phyloP scores from a whole-genome alignment of 148 eudicot genomes.

The Hydrangea macrophylla region DNA sequence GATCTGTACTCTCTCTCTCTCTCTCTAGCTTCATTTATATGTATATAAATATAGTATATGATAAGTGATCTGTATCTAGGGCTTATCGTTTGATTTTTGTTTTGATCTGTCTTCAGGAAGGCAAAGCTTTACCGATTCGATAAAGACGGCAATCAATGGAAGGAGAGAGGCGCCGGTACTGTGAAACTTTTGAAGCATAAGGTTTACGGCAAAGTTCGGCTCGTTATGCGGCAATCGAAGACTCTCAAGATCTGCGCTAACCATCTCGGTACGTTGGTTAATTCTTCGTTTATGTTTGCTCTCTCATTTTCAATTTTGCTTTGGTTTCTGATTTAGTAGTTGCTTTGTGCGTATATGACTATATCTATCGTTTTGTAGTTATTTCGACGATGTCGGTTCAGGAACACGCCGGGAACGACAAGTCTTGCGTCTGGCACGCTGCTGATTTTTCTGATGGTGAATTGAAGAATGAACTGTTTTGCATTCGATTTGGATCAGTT shows the following conservation, averaged over 20 bases:
- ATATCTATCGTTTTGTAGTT: slow-evolving; percentile 28
- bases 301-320: neutral
- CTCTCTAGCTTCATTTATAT: neutral
- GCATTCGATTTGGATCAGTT: slow-evolving; percentile 58
- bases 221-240: slow-evolving; percentile 85
- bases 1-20: slow-evolving; percentile 46
- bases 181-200: slow-evolving; percentile 87
- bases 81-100: neutral
- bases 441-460: slow-evolving; percentile 77
- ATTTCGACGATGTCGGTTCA: slow-evolving; percentile 64
- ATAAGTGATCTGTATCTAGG: too few relatives aligned
- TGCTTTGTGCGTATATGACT: neutral
- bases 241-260: slow-evolving; percentile 95
- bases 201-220: slow-evolving; percentile 65
- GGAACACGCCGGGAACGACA: slow-evolving; percentile 81
- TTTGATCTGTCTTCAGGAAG: slow-evolving; percentile 26
- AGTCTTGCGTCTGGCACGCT: slow-evolving; percentile 91
- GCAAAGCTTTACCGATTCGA: slow-evolving; percentile 77
- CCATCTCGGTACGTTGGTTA: slow-evolving; percentile 42
- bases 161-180: slow-evolving; percentile 86
- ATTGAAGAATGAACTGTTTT: slow-evolving; percentile 65
- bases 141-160: slow-evolving; percentile 87
- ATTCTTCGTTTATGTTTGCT: neutral
- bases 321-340: neutral
- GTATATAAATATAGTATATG: too few relatives aligned